These are phyloP conservation scores for Besnoitia besnoiti DNA, from an alignment of 169 alveolate genomes.

Conservation along the genomic window DNA sequence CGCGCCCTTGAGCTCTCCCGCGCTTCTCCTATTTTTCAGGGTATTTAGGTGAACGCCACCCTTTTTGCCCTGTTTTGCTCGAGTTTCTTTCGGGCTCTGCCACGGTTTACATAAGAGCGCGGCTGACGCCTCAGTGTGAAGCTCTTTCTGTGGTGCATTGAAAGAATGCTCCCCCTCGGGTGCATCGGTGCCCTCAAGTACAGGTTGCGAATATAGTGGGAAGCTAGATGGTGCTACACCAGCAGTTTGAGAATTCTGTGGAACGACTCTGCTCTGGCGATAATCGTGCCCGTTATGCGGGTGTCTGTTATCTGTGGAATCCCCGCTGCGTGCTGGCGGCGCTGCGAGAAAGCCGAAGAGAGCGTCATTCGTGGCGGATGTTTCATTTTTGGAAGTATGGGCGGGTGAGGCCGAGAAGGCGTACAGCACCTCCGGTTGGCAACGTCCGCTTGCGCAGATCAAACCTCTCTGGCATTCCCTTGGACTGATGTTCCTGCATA, in stretches of 20 bases:
- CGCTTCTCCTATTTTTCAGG: neutral
- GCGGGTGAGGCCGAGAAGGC: slow-evolving; percentile 1
- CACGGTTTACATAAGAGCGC: neutral
- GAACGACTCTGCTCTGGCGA: neutral
- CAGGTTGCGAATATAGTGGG: neutral
- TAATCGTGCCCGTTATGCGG: neutral
- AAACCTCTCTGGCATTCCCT: slow-evolving; percentile 26
- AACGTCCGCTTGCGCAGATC: neutral
- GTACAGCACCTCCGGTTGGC: slow-evolving; percentile 12
- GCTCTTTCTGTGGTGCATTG: neutral
- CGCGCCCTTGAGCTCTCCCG: neutral
- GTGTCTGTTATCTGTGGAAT: neutral
- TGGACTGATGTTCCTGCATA: neutral
- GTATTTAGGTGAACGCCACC: neutral
- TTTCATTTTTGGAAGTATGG: neutral
- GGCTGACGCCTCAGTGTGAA: neutral
- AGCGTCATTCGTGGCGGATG: neutral
- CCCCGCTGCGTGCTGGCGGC: neutral
- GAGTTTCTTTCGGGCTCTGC: neutral
- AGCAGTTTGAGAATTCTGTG: too few relatives aligned
- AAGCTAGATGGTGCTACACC: too few relatives aligned
- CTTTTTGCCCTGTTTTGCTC: neutral
- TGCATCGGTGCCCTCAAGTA: neutral
- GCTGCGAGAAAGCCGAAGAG: neutral
- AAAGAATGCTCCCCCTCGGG: neutral